A percentile compares a stretch with the other conserved stretches of the same genome.
Conservation (phyloP, 1,284 basidiomycete genomes). For the Pisolithus thermaeus region DNA sequence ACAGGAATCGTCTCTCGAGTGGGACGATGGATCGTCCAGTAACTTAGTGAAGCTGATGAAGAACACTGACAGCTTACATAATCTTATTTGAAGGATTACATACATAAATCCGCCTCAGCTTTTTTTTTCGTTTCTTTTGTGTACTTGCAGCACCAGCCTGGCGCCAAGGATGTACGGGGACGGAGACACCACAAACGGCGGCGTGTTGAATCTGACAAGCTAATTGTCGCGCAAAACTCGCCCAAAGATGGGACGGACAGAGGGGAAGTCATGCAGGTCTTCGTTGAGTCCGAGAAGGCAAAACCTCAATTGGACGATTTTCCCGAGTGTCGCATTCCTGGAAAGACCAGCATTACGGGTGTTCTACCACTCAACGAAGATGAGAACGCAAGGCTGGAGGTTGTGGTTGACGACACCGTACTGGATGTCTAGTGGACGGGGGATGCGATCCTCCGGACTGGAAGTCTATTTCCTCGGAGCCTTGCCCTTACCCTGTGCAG, state of each 20-base stretch:
- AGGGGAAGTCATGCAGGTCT: slow-evolving; percentile 9
- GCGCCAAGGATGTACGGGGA: slow-evolving; percentile 26
- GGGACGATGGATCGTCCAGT: too few relatives aligned
- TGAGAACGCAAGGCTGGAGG: slow-evolving; percentile 14
- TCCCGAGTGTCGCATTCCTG: slow-evolving; percentile 61
- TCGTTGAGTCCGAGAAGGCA: slow-evolving; percentile 15
- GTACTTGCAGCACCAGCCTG: slow-evolving; percentile 23
- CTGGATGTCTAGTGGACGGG: slow-evolving; percentile 78
- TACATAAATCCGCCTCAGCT: too few relatives aligned
- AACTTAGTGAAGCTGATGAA: too few relatives aligned
- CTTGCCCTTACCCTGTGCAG: slow-evolving; percentile 78
- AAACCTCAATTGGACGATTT: slow-evolving; percentile 51
- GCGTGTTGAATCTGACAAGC: slow-evolving; percentile 36
- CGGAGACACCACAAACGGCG: slow-evolving; percentile 61
- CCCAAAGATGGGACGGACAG: slow-evolving; percentile 23
- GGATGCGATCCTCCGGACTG: slow-evolving; percentile 49
- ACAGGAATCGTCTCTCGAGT: too few relatives aligned
- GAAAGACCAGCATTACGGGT: slow-evolving; percentile 60
- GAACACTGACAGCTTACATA: too few relatives aligned
- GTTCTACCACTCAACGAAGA: slow-evolving; percentile 11
- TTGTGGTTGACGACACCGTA: slow-evolving; percentile 21
- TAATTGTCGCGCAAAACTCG: not conserved
- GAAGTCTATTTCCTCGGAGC: slow-evolving; percentile 90
- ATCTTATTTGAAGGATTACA: too few relatives aligned
- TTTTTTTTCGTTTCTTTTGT: too few relatives aligned